These are phyloP conservation scores for Stachybotrys elegans DNA, from an alignment of 2,329 filamentous ascomycete genomes.

Conservation along the genomic window DNA sequence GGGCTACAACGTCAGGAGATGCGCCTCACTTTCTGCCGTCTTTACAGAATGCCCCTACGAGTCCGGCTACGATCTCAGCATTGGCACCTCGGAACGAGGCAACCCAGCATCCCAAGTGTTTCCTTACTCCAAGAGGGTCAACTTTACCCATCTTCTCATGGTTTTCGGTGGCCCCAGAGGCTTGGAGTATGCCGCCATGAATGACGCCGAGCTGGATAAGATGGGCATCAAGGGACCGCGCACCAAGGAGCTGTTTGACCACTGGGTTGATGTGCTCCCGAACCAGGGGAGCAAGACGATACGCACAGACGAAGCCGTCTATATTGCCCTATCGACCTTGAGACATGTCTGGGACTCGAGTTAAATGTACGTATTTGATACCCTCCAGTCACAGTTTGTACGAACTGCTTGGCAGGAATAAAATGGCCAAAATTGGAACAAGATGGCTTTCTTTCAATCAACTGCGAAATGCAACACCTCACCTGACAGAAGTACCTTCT, in stretches of 20 bases:
- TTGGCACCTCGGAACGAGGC: conserved; percentile 80
- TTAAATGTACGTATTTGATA: conserved; percentile 16
- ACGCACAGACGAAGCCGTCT: conserved; percentile 77
- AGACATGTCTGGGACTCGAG: conserved; percentile 48
- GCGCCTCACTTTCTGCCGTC: conserved; percentile 61
- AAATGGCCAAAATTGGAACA: too few relatives aligned
- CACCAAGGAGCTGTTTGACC: conserved; percentile 70
- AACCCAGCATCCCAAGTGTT: conserved; percentile 42
- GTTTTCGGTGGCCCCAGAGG: conserved; percentile 80
- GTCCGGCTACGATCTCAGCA: conserved; percentile 74
- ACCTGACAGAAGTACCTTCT: too few relatives aligned
- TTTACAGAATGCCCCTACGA: conserved; percentile 74
- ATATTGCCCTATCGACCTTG: conserved; percentile 68
- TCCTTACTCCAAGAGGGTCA: conserved; percentile 32
- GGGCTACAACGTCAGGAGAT: conserved; percentile 70
- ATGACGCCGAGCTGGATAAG: conserved; percentile 47
- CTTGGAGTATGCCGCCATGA: conserved; percentile 68
- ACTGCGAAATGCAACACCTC: too few relatives aligned
- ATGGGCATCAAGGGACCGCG: conserved; percentile 61
- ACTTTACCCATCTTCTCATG: conserved; percentile 68
- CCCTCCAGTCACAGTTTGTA: too few relatives aligned
- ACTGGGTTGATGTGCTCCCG: conserved; percentile 77
- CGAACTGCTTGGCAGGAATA: background rate
- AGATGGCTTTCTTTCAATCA: too few relatives aligned
- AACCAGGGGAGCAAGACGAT: conserved; percentile 79